phyloP scores from a whole-genome alignment of 345 rosid species.

The Lepidium sativum region DNA sequence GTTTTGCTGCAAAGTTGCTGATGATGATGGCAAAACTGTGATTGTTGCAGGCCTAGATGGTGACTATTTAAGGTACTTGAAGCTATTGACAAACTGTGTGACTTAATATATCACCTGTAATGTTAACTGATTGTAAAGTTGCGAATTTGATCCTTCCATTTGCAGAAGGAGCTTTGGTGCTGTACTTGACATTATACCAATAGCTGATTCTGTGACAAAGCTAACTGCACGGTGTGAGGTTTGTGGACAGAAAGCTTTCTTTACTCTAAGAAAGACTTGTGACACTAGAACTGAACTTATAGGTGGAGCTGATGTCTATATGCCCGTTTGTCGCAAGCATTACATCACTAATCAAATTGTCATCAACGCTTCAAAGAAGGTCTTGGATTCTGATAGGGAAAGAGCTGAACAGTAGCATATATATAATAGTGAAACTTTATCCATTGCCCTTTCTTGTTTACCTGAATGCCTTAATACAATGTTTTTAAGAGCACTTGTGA shows the following conservation, averaged over 20 bases:
- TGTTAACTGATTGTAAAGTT: neutral
- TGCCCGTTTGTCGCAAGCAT: conserved; percentile 89
- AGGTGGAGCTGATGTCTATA: conserved; percentile 72
- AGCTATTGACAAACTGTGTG: neutral
- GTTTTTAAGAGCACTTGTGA: neutral
- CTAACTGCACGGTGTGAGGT: conserved; percentile 73
- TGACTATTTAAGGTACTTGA: conserved; percentile 70
- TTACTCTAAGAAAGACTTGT: conserved; percentile 60
- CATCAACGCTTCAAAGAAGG: conserved; percentile 29
- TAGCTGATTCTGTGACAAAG: conserved; percentile 75
- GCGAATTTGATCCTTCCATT: neutral
- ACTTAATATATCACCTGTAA: neutral
- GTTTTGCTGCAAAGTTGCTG: conserved; percentile 85
- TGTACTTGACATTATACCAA: conserved; percentile 70
- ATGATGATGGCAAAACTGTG: conserved; percentile 63
- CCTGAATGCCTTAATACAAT: neutral
- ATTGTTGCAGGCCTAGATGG: conserved; percentile 85
- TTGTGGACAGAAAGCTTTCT: conserved; percentile 73
- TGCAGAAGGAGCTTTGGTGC: conserved; percentile 81
- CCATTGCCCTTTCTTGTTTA: neutral
- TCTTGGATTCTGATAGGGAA: conserved; percentile 24
- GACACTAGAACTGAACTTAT: conserved; percentile 63
- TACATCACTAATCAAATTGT: conserved; percentile 45
- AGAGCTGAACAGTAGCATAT: neutral
- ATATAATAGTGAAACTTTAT: neutral